Percentiles rank a stretch among this genome's conserved stretches.
Evolutionary conservation across 2,329 filamentous ascomycete species (phyloP).

Genomic region (Hymenoscyphus linearis): DNA sequence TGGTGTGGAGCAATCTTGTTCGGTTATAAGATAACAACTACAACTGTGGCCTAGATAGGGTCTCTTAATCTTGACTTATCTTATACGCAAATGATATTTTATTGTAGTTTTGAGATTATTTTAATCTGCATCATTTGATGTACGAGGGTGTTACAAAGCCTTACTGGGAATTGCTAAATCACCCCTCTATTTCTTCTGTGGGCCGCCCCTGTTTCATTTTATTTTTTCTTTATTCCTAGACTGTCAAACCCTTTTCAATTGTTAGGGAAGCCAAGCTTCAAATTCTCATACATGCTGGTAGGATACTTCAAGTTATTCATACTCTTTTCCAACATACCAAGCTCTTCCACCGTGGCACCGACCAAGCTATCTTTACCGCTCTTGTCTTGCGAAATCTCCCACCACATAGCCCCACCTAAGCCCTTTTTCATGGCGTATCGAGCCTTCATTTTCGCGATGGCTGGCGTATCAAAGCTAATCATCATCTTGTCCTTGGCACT

Average conservation of each 20-base stretch:
- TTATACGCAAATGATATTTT: no score
- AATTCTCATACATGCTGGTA: not conserved
- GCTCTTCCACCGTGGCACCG: not conserved
- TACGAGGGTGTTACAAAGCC: no score
- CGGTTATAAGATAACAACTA: no score
- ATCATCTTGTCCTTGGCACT: constrained; percentile 36
- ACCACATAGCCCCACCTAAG: not conserved
- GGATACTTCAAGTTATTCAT: constrained; percentile 4
- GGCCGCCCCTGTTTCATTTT: no score
- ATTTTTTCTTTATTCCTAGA: no score
- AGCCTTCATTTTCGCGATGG: not conserved
- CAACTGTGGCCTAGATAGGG: no score
- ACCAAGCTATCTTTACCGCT: not conserved
- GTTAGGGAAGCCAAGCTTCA: not conserved
- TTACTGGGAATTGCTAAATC: no score
- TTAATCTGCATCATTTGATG: no score
- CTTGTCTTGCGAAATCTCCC: constrained; percentile 1
- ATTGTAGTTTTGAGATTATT: no score
- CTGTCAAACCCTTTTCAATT: not conserved
- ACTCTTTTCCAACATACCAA: not conserved
- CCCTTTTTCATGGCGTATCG: not conserved
- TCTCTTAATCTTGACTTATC: no score
- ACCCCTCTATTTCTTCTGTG: no score
- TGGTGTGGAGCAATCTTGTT: no score
- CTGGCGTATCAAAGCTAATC: constrained; percentile 1